Conservation (phyloP, 208 protist genomes). For the Sergeia podlipaevii region DNA sequence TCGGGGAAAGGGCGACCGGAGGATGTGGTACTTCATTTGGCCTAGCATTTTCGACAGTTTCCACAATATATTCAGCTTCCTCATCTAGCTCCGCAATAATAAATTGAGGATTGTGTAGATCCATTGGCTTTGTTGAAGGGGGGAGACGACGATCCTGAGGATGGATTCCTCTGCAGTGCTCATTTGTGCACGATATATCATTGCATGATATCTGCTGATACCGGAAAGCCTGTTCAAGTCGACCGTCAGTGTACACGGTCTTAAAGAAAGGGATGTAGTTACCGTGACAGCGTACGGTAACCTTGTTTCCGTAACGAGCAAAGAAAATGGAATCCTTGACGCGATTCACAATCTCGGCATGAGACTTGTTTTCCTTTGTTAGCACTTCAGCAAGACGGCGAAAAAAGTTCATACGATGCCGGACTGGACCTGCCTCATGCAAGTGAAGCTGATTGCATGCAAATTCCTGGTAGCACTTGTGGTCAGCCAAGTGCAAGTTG, state of each 20-base stretch:
- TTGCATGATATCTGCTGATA: conserved; percentile 52
- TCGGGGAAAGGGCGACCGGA: conserved; percentile 22
- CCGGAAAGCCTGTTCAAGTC: conserved; percentile 80
- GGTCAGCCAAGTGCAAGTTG: conserved; percentile 83
- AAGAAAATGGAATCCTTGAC: conserved; percentile 88
- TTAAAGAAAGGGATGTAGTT: conserved; percentile 89
- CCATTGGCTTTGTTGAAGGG: conserved; percentile 62
- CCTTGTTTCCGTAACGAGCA: conserved; percentile 84
- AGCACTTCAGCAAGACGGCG: conserved; percentile 63
- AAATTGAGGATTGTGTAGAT: conserved; percentile 58
- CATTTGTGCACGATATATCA: conserved; percentile 47
- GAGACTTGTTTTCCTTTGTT: conserved; percentile 49
- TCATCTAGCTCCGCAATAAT: conserved; percentile 53
- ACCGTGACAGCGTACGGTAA: conserved; percentile 74
- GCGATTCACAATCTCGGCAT: conserved; percentile 48
- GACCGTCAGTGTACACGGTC: conserved; percentile 79
- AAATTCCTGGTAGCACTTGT: conserved; percentile 88
- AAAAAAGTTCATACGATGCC: conserved; percentile 76
- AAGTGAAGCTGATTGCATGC: conserved; percentile 85
- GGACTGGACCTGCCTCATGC: conserved; percentile 73
- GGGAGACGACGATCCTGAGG: conserved; percentile 59
- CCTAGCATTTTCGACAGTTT: conserved; percentile 24
- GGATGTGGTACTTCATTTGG: conserved; percentile 14
- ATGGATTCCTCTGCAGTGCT: conserved; percentile 81
- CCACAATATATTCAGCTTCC: conserved; percentile 62